Base-by-base conservation (phyloP, 2,329 filamentous ascomycete genomes). In the Penicillium janthinellum region DNA sequence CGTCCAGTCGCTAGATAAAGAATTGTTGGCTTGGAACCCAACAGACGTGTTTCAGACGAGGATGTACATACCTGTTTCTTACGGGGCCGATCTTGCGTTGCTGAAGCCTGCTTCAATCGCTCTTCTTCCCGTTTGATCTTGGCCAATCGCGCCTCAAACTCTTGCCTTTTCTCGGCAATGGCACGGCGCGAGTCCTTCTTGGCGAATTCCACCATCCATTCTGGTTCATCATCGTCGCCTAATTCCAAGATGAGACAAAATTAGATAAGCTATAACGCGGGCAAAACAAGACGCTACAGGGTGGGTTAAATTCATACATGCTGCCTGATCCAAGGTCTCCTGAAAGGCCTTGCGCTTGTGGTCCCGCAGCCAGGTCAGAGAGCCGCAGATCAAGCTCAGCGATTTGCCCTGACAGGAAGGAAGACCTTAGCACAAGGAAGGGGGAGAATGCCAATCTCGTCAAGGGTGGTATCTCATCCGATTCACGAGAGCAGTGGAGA, bases 361-460 rank as follows among this genome's bases (percentile, higher is more conserved):
- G 58, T 91, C 86, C 50, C 93, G 88, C n/a, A 97, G 82, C 93
- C 93, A 97, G 2, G 92, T 96, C 69, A 97, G 76, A 5, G 92
- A 88, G 42, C 89, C 90, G 72, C 93, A 97, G 63, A 97, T 95
- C 31, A 97, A 82, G 65, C 93, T 96, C 47, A 97, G 78, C 1
- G 93, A 96, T 83, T 97, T 97, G 47, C 93, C 93, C 82, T 90
- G 17, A 14, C 8, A 12, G 42, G 25, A 14, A 22, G 35, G 5
- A 39, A 31, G 12, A 39, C 17, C 51, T 63, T 56, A 62, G 59
- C 11, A 22, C n/a, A 17, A 14, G 6, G 12, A 14, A 38, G n/a
- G 42, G 42, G 44, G 6, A 31, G n/a, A 45, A 44, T 15, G 42
- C 7, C 11, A 35, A 39, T 39, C 34, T 35, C 37, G 14, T 34